Evolutionary conservation across 768 basidiomycete genomes (phyloP), one percentile per base, ranked within the genome.

Genomic region (Tricholoma sp.): DNA sequence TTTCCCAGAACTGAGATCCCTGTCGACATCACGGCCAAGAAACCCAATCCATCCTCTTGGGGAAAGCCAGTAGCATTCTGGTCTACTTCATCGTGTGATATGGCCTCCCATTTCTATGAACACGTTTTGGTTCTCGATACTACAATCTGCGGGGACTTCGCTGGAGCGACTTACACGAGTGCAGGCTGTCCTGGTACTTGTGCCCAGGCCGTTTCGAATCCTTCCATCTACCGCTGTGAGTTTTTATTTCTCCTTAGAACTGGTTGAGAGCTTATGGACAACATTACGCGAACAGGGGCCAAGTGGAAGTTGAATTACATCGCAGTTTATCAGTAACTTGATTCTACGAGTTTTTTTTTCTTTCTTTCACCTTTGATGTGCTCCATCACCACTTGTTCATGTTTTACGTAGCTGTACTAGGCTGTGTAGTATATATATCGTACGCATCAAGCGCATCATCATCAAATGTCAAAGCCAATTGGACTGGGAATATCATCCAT

Each of bases 221-320:
- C 84, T 16, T 71, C 64, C 19, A 88, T 84, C 71, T 88, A 82
- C 66, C 27, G 59, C 21, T 52, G 72, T 78, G 47, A 58, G 74
- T 69, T 0, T 35, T 27, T 45, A 5, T 47, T 50, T 57, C 22
- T 43, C 32, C n/a, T 21, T 16, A 47, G 19, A 27, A 1, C 55
- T 16, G 22, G n/a, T 49, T 55, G 59, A 24, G 7, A 19, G 51
- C 14, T 58, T 46, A 51, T 18, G 34, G n/a, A 4, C 43, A 50
- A 32, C 12, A n/a, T 21, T 2, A 41, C 55, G 16, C 61, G n/a
- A n/a, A n/a, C n/a, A 84, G 83, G 71, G 64, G 81, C 82, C 14
- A 69, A 79, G 63, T 84, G 82, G 83, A 73, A 74, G 59, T 70
- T 85, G 66, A 81, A 82, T 61, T 83, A 78, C 61, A 71, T 85